Percentiles rank a stretch among this genome's conserved stretches.
phyloP scores from a whole-genome alignment of 805 yeast genomes.

The Maudiozyma barnettii region DNA sequence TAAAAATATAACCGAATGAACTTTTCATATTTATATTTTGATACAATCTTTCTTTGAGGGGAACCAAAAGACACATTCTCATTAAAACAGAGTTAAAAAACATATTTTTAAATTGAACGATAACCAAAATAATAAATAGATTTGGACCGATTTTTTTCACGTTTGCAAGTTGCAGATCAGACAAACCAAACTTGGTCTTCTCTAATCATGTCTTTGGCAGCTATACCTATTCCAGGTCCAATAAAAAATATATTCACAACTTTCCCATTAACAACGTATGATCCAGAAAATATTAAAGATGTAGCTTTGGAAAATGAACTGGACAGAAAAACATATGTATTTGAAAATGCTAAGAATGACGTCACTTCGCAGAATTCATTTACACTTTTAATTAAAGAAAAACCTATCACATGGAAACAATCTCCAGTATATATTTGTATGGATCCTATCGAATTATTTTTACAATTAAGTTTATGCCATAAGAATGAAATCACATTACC shows the following conservation, averaged over 20 bases:
- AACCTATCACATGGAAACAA: background rate
- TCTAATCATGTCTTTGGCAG: background rate
- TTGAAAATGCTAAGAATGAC: background rate
- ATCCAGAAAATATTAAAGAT: constrained; percentile 29
- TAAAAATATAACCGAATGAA: too few relatives aligned
- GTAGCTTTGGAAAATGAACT: constrained; percentile 19
- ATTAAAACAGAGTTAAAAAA: too few relatives aligned
- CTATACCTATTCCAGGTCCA: constrained; percentile 3
- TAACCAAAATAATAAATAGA: too few relatives aligned
- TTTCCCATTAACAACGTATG: constrained; percentile 42
- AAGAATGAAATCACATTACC: constrained; percentile 34
- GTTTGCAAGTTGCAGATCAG: too few relatives aligned
- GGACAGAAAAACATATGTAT: constrained; percentile 15
- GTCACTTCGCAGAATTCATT: background rate
- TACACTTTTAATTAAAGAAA: background rate
- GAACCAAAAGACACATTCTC: too few relatives aligned
- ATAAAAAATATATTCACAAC: constrained; percentile 33
- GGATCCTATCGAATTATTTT: constrained; percentile 42
- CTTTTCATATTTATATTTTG: too few relatives aligned
- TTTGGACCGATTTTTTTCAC: too few relatives aligned
- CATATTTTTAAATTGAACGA: too few relatives aligned
- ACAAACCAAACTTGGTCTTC: too few relatives aligned
- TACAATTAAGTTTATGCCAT: constrained; percentile 35
- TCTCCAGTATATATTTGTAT: background rate
- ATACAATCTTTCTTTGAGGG: too few relatives aligned